Conservation (phyloP, 176 grass and related monocot species). For the Dactylis glomerata region DNA sequence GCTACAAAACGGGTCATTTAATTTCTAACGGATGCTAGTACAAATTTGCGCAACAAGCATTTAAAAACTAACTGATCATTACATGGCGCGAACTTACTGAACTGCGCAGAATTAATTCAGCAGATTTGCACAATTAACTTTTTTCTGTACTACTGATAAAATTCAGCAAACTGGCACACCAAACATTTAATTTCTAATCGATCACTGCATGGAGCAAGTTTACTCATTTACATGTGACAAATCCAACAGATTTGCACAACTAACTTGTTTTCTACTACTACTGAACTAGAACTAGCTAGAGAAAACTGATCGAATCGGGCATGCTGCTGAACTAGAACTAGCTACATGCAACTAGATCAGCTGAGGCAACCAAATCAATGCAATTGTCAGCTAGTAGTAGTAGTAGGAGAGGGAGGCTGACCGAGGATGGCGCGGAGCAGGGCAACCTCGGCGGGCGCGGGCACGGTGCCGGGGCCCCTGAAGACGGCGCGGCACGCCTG, state of each 20-base stretch:
- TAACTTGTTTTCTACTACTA: not conserved
- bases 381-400: not conserved
- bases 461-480: conserved; percentile 67
- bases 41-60: not conserved
- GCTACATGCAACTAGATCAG: not conserved
- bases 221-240: not conserved
- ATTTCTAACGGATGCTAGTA: not conserved
- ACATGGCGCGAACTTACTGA: no score
- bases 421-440: conserved; percentile 64
- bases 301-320: not conserved
- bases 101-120: no score
- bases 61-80: no score
- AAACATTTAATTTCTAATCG: not conserved
- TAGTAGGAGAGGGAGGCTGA: not conserved
- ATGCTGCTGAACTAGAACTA: not conserved
- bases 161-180: not conserved
- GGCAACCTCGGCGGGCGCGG: conserved; percentile 47
- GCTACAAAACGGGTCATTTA: no score
- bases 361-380: not conserved
- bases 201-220: not conserved
- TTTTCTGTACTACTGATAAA: not conserved
- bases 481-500: conserved; percentile 77
- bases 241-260: no score
- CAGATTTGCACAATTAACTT: not conserved
- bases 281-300: not conserved